Percentiles rank a stretch among this genome's conserved stretches.
Conservation (phyloP, 1,284 basidiomycete genomes). For the Puccinia triticina region DNA sequence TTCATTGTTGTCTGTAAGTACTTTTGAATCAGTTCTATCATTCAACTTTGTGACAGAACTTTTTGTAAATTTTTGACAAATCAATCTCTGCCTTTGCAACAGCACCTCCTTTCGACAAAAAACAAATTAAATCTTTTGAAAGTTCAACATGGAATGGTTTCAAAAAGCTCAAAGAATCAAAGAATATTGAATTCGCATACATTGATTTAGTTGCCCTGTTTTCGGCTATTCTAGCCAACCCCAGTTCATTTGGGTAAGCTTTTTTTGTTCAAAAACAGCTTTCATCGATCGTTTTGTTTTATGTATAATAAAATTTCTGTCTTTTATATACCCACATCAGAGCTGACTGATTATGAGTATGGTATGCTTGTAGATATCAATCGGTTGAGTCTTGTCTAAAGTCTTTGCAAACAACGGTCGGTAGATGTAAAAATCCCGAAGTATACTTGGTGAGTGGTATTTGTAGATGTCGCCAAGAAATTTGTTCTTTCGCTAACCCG, state of each 20-base stretch:
- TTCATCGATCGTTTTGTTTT: background rate
- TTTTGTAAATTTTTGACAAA: background rate
- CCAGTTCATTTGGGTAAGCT: conserved; percentile 25
- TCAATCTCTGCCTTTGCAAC: background rate
- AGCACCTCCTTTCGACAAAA: conserved; percentile 9
- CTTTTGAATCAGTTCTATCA: background rate
- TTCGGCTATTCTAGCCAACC: conserved; percentile 1
- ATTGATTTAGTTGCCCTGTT: conserved; percentile 23
- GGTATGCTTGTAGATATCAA: conserved; percentile 22
- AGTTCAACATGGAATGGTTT: conserved; percentile 29
- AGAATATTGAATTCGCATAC: conserved; percentile 13
- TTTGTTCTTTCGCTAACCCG: background rate
- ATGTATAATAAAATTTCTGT: background rate
- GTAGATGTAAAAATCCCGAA: conserved; percentile 2
- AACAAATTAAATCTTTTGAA: background rate
- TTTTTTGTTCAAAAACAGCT: background rate
- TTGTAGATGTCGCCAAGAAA: background rate
- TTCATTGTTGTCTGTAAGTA: conserved; percentile 35
- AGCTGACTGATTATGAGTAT: background rate
- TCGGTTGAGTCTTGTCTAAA: conserved; percentile 15
- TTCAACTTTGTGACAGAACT: background rate
- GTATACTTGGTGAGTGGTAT: conserved; percentile 9
- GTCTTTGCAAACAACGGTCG: conserved; percentile 7
- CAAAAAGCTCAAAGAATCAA: conserved; percentile 5
- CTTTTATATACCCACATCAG: background rate